Conservation (phyloP, 495 filamentous ascomycete species). For the Daldinia vernicosa region DNA sequence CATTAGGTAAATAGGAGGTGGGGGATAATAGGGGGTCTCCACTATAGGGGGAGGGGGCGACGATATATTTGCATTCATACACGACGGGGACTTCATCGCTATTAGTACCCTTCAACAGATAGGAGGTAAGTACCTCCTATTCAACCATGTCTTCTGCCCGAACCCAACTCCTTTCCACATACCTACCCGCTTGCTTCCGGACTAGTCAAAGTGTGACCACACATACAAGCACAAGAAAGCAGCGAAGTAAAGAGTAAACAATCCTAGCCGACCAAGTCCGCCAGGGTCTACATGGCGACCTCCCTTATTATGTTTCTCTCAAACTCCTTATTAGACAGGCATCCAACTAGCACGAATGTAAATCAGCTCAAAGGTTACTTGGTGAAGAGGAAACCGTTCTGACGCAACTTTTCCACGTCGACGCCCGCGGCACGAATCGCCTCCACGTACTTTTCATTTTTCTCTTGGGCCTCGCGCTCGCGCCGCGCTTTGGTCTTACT, state of each 20-base stretch:
- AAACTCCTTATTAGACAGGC: not conserved
- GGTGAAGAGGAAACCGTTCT: slow-evolving; percentile 44
- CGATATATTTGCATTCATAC: not conserved
- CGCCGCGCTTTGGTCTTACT: slow-evolving; percentile 92
- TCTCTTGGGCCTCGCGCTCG: slow-evolving; percentile 82
- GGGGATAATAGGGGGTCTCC: not conserved
- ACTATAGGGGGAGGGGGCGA: not conserved
- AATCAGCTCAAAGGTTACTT: slow-evolving; percentile 1
- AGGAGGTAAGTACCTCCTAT: not conserved
- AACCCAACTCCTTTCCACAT: not conserved
- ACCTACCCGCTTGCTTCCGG: not conserved
- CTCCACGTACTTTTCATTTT: slow-evolving; percentile 76
- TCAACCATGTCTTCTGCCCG: not conserved
- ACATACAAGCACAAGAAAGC: not conserved
- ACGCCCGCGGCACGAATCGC: slow-evolving; percentile 83
- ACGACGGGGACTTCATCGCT: not conserved
- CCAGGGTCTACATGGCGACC: not conserved
- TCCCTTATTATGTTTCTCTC: not conserved
- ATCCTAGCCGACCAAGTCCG: not conserved
- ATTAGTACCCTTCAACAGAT: not conserved
- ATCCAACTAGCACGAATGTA: not conserved
- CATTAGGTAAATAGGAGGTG: not conserved
- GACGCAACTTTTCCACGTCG: slow-evolving; percentile 63
- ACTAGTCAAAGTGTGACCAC: not conserved
- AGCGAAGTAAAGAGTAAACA: slow-evolving; percentile 3